Evolutionary conservation across 345 rosid species (phyloP).

Genomic region (Hirschfeldia incana): DNA sequence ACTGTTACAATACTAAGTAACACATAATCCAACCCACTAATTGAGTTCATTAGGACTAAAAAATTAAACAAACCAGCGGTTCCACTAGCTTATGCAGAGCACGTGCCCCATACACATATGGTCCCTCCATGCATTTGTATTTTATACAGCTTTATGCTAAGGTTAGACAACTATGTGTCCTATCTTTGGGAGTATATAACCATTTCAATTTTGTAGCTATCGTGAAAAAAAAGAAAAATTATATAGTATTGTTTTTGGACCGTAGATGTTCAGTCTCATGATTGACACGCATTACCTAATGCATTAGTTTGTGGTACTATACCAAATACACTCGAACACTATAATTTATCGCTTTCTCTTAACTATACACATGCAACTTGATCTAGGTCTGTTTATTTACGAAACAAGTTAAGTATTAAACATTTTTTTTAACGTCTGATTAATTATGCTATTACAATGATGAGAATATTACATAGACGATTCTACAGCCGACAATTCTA

Average conservation of each 20-base stretch:
- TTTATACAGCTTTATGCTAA: not conserved
- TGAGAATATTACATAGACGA: no score
- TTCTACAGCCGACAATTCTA: no score
- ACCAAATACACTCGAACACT: conserved; percentile 21
- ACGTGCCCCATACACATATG: conserved; percentile 7
- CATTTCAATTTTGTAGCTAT: conserved; percentile 5
- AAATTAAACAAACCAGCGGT: not conserved
- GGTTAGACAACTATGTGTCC: not conserved
- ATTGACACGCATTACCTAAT: conserved; percentile 16
- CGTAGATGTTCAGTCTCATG: conserved; percentile 5
- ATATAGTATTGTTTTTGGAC: conserved; percentile 5
- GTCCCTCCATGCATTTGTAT: not conserved
- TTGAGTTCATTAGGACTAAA: not conserved
- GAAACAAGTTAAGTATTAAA: not conserved
- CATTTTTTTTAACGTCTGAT: not conserved
- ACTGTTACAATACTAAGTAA: not conserved
- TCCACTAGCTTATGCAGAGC: conserved; percentile 2
- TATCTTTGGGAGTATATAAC: conserved; percentile 5
- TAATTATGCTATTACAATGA: no score
- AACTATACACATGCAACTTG: not conserved
- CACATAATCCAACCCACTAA: conserved; percentile 1
- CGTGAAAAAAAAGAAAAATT: not conserved
- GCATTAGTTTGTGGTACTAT: conserved; percentile 9
- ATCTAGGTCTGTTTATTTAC: not conserved
- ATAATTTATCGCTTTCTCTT: not conserved